phyloP scores from a whole-genome alignment of 495 filamentous ascomycete genomes.

The Annulohypoxylon maeteangense region DNA sequence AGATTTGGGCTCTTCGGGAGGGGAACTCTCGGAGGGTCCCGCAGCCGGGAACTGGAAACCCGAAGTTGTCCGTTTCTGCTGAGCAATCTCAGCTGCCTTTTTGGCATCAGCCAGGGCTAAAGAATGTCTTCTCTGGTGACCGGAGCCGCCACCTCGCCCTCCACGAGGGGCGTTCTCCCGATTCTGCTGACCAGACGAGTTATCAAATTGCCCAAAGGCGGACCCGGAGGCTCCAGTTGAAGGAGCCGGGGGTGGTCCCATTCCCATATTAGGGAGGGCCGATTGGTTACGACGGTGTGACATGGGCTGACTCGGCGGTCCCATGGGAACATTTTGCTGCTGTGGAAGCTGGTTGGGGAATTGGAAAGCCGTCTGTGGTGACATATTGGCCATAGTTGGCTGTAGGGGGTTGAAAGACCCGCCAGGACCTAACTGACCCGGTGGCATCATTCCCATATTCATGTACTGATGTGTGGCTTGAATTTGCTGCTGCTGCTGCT shows the following conservation, averaged over 20 bases:
- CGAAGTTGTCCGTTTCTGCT: constrained; percentile 93
- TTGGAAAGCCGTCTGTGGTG: constrained; percentile 87
- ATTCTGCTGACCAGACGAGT: constrained; percentile 65
- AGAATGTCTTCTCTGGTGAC: constrained; percentile 94
- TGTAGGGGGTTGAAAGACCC: constrained; percentile 74
- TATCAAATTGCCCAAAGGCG: constrained; percentile 80
- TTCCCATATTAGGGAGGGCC: constrained; percentile 90
- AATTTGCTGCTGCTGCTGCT: constrained; percentile 98
- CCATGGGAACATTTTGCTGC: constrained; percentile 72
- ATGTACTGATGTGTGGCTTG: constrained; percentile 95
- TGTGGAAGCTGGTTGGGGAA: constrained; percentile 87
- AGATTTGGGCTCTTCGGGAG: constrained; percentile 60
- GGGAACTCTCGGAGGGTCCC: constrained; percentile 64
- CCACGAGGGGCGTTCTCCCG: constrained; percentile 81
- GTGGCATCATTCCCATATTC: constrained; percentile 92
- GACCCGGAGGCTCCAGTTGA: constrained; percentile 93
- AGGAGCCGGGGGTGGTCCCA: constrained; percentile 94
- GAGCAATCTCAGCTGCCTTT: constrained; percentile 95
- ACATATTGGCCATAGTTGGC: constrained; percentile 75
- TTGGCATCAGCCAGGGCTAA: constrained; percentile 95
- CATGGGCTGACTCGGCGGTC: constrained; percentile 77
- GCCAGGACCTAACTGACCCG: constrained; percentile 78
- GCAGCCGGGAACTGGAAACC: constrained; percentile 95
- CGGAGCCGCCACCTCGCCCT: constrained; percentile 78
- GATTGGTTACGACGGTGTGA: constrained; percentile 98